A percentile compares a stretch with the other conserved stretches of the same genome.
These are phyloP conservation scores for Aspergillus vadensis DNA, from an alignment of 2,329 filamentous ascomycete genomes.

Conservation along the genomic window DNA sequence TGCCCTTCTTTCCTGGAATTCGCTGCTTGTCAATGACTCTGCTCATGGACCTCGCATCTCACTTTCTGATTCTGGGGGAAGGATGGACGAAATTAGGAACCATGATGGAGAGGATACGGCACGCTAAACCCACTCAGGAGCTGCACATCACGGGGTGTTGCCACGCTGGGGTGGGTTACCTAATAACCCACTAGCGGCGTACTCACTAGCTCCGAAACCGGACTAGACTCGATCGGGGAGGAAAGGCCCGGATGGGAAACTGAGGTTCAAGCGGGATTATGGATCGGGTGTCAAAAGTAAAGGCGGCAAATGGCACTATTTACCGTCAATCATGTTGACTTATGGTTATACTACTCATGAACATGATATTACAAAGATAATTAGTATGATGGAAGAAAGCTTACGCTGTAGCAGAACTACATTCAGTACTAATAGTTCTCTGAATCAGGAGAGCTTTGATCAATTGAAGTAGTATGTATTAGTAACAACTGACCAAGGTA, in stretches of 20 bases:
- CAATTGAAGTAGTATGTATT: too few species aligned
- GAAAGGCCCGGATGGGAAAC: too few species aligned
- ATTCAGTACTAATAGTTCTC: too few species aligned
- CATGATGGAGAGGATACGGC: neutral
- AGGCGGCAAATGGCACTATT: too few species aligned
- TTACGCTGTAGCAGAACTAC: too few species aligned
- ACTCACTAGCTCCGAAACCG: neutral
- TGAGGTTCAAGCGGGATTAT: neutral
- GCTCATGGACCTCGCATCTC: neutral
- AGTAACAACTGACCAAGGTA: too few species aligned
- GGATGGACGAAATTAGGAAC: too few species aligned
- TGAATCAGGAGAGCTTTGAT: too few species aligned
- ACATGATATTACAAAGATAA: too few species aligned
- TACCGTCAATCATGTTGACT: too few species aligned
- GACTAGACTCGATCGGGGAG: neutral
- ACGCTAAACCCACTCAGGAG: neutral
- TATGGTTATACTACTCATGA: too few species aligned
- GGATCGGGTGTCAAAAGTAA: neutral
- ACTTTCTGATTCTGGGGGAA: neutral
- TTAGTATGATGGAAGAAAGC: too few species aligned
- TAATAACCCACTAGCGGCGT: neutral
- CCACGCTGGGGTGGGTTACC: conserved; percentile 6
- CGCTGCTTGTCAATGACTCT: neutral
- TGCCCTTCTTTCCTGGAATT: neutral
- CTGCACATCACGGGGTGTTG: conserved; percentile 1